Evolutionary conservation across 768 basidiomycete species (phyloP), one percentile per base, ranked within the genome.

Genomic region (Collybia mongolica): DNA sequence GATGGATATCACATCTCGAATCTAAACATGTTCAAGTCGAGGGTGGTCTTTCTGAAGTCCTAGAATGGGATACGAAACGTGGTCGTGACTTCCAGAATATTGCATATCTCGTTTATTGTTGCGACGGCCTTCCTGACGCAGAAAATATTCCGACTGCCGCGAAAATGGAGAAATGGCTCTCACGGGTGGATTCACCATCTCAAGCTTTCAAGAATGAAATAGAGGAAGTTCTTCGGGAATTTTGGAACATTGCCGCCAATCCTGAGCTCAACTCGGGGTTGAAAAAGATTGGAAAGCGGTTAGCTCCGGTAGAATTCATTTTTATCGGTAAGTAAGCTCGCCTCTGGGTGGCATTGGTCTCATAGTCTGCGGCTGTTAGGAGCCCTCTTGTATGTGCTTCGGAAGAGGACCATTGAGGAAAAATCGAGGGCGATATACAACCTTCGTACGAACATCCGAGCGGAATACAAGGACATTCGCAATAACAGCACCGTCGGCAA

Each of bases 11-110:
- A 2, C 67, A 75, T 5, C 72, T 93, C 8, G 81, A 84, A 55
- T 54, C 70, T 32, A 73, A 74, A 53, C 84, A 83, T 60, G 74
- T 89, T 43, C 62, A 71, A n/a, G 66, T 72, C 12, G 80, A 84
- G 0, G 78, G 72, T 12, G 88, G 88, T 15, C 75, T 93, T 17
- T 69, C 73, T 1, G 60, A 71, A 26, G 67, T 73, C 36, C 71
- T 93, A 41, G 65, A 77, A 39, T 86, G 85, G 76, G 84, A 89
- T 44, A 79, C 74, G 19, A 81, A 70, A 52, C 82, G 88, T 19
- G 89, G 83, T n/a, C 80, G 83, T 24, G 82, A 88, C 61, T 93
- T 88, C 68, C 86, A 89, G 57, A 81, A 82, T 52, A 68, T 93
- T 28, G 86, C 87, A 0, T 80, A 82, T 43, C 67, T 91, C 58